Evolutionary conservation across 768 basidiomycete genomes (phyloP).

Genomic region (Psilocybe sp.): DNA sequence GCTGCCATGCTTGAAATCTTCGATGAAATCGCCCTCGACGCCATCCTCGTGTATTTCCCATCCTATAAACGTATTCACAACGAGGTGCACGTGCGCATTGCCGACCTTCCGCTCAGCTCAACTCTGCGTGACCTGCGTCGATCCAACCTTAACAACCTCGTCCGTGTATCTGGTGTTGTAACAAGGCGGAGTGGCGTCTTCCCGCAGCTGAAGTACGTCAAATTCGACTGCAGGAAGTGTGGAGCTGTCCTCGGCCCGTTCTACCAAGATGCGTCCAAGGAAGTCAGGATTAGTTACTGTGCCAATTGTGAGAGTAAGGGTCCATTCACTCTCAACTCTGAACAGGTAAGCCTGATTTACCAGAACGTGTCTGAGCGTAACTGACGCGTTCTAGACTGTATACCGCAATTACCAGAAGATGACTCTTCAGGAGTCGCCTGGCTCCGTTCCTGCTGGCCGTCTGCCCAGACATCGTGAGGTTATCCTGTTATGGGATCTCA

Average conservation of each 20-base stretch:
- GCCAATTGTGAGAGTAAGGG: constrained; percentile 93
- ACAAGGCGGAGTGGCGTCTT: constrained; percentile 95
- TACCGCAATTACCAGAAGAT: constrained; percentile 99
- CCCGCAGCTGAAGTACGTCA: constrained; percentile 99
- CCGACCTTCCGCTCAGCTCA: constrained; percentile 85
- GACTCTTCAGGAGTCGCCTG: constrained; percentile 97
- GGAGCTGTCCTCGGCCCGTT: constrained; percentile 94
- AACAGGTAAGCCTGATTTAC: constrained; percentile 59
- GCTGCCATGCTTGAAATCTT: constrained; percentile 91
- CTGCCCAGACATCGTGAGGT: constrained; percentile 96
- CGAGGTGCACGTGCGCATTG: constrained; percentile 96
- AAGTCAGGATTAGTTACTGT: constrained; percentile 93
- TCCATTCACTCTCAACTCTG: constrained; percentile 94
- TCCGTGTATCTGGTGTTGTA: constrained; percentile 94
- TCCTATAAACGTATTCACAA: constrained; percentile 96
- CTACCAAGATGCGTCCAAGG: constrained; percentile 94
- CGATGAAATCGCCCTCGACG: constrained; percentile 91
- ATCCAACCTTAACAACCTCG: constrained; percentile 89
- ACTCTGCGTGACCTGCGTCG: constrained; percentile 94
- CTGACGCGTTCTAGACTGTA: constrained; percentile 62
- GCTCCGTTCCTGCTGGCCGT: constrained; percentile 96
- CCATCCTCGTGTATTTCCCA: constrained; percentile 94
- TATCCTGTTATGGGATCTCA: constrained; percentile 95
- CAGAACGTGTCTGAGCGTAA: neutral
- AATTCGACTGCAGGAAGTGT: constrained; percentile 96